Conservation (phyloP, 805 yeast genomes). For the Yarrowia yakushimensis region DNA sequence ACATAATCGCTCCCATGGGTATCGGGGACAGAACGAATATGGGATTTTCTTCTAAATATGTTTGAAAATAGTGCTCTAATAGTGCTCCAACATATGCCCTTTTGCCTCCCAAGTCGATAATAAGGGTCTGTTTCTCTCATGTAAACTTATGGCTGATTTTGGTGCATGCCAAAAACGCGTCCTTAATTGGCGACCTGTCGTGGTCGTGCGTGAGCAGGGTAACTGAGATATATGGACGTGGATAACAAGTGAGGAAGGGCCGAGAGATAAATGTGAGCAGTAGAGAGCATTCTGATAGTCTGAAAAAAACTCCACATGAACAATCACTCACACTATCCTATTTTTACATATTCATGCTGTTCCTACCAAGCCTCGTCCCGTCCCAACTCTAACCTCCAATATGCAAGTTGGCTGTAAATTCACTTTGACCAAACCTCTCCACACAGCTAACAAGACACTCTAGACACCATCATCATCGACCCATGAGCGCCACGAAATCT, state of each 20-base stretch:
- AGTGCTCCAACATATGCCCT: no score
- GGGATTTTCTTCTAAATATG: no score
- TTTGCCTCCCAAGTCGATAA: neutral
- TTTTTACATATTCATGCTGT: no score
- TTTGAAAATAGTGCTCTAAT: neutral
- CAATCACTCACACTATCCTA: neutral
- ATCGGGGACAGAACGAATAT: no score
- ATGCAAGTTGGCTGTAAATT: conserved; percentile 8
- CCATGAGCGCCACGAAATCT: conserved; percentile 7
- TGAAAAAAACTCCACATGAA: no score
- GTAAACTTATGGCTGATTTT: neutral
- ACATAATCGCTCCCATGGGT: no score
- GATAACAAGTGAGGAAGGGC: neutral
- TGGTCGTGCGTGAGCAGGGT: neutral
- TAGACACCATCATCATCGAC: neutral
- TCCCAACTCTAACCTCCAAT: neutral
- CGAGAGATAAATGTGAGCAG: neutral
- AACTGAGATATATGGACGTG: neutral
- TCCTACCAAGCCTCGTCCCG: neutral
- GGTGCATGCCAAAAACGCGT: neutral
- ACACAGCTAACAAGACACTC: neutral
- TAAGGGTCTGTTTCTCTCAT: neutral
- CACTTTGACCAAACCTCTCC: neutral
- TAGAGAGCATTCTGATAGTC: neutral
- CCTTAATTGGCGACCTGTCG: conserved; percentile 3